Base-by-base conservation (phyloP, 2,329 filamentous ascomycete genomes). In the Hypoxylon sp. region DNA sequence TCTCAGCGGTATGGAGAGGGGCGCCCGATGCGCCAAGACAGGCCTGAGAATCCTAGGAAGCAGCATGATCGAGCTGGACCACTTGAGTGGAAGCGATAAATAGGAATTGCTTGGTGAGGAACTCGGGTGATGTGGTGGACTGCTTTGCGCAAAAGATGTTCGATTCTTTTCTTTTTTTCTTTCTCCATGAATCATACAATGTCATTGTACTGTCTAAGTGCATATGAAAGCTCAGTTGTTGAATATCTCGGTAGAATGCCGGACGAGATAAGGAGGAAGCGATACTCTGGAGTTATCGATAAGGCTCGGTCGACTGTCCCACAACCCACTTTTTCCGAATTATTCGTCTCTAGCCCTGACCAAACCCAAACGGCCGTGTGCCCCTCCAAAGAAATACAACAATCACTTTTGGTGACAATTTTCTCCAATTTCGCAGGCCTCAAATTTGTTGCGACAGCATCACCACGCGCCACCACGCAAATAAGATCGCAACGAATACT, bases 401-500 rank as follows among this genome's bases (percentile, higher is more conserved):
- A 50, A 50, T 42, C 50, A 45, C 16, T 24, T n/a, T 16, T 57
- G 50, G 46, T 32, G 45, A 56, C 52, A 65, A 63, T 63, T 62
- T 60, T 51, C 48, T 30, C 9, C 46, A 52, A 54, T 33, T 61
- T 58, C 57, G 48, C 32, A 22, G 49, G 45, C 57, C 45, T 62
- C 61, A 62, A 48, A 45, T 53, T 52, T 44, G 16, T 50, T 44
- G 14, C 33, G 7, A 46, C 42, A 9, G 22, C 24, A 50, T 32
- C 26, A 24, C 11, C 33, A 26, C 20, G n/a, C 33, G 44, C 42
- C 28, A 44, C 16, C 42, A 42, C 33, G 4, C 24, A 32, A 30
- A 18, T 11, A 12, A 51, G n/a, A 40, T 40, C 18, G 61, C 56
- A 61, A 44, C 53, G 58, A 76, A 74, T 75, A 72, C 79, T 20